Percentiles rank a stretch among this genome's conserved stretches.
Evolutionary conservation across 331 rosid genomes (phyloP).

Genomic region (Quercus lobata): DNA sequence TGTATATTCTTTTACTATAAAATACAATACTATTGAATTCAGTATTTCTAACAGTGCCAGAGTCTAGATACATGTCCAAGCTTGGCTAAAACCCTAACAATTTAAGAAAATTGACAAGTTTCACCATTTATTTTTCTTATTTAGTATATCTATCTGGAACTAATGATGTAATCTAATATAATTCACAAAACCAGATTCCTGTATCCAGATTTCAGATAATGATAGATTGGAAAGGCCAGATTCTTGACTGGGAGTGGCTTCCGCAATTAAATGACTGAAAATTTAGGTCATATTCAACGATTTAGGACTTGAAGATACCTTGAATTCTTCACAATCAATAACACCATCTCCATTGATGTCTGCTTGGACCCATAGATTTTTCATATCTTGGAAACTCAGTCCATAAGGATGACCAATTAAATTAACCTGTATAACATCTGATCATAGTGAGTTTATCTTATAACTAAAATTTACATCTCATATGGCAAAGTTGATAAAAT

Average conservation of each 20-base stretch:
- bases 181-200: neutral
- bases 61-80: too few relatives aligned
- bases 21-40: too few relatives aligned
- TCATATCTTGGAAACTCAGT: conserved; percentile 65
- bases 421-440: conserved; percentile 48
- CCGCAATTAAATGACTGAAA: neutral
- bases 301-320: conserved; percentile 42
- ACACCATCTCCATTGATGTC: conserved; percentile 67
- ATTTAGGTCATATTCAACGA: conserved; percentile 1
- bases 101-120: neutral
- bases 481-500: neutral
- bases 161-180: neutral
- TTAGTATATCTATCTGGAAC: neutral
- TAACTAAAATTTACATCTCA: neutral
- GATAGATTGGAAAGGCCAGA: neutral
- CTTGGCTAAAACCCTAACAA: too few relatives aligned
- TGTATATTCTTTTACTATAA: too few relatives aligned
- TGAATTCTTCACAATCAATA: conserved; percentile 68
- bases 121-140: neutral
- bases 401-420: conserved; percentile 61
- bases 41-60: neutral
- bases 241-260: neutral
- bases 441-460: conserved; percentile 13
- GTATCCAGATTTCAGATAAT: neutral
- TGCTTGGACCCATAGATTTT: conserved; percentile 78